phyloP scores from a whole-genome alignment of 768 basidiomycete species.

The Serendipita sp. region DNA sequence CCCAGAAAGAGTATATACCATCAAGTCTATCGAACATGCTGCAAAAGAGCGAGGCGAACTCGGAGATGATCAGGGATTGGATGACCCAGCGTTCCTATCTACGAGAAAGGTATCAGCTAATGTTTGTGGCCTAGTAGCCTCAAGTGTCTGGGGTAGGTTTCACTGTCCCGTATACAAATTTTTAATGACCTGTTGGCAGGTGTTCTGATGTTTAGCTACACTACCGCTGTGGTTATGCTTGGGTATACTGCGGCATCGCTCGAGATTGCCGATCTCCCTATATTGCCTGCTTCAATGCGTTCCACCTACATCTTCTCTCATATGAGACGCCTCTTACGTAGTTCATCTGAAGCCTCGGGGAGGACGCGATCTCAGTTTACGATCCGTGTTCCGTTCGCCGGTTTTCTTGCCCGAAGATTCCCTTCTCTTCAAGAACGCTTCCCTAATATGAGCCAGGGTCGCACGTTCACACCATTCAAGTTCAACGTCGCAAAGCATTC shows the following conservation, averaged over 20 bases:
- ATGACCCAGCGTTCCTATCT: background rate
- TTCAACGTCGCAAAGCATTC: background rate
- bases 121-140: background rate
- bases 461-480: background rate
- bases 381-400: background rate
- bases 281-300: constrained; percentile 61
- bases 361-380: background rate
- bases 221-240: constrained; percentile 73
- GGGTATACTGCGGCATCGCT: constrained; percentile 58
- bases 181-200: constrained; percentile 19
- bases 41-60: background rate
- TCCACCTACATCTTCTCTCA: constrained; percentile 35
- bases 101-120: background rate
- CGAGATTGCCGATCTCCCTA: constrained; percentile 78
- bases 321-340: constrained; percentile 32
- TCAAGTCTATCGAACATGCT: constrained; percentile 39
- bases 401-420: background rate
- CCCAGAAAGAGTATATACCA: constrained; percentile 54
- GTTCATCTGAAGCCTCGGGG: background rate
- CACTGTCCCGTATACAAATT: background rate
- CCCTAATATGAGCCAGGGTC: background rate
- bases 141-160: background rate
- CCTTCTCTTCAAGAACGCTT: background rate
- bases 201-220: constrained; percentile 68
- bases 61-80: constrained; percentile 11